phyloP scores from a whole-genome alignment of 1,284 basidiomycete genomes.

The Ustilago crameri region DNA sequence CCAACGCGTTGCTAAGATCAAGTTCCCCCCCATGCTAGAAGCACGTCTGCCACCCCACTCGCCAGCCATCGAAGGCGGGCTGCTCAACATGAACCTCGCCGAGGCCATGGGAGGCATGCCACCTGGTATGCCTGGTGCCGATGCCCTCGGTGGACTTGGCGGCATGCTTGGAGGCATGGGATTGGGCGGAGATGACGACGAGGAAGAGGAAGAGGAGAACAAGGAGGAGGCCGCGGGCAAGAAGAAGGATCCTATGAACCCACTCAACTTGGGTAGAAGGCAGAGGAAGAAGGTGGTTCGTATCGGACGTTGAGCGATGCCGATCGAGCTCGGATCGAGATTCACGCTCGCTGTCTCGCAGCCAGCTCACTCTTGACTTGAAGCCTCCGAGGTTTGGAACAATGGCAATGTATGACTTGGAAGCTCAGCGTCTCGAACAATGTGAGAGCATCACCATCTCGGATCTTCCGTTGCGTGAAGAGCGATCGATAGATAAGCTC shows the following conservation, averaged over 20 bases:
- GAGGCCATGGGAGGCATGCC: slow-evolving; percentile 61
- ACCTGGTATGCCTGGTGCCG: slow-evolving; percentile 39
- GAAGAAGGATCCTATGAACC: slow-evolving; percentile 48
- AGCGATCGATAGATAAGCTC: too few relatives aligned
- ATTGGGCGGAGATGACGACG: slow-evolving; percentile 61
- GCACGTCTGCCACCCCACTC: slow-evolving; percentile 60
- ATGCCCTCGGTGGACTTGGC: slow-evolving; percentile 58
- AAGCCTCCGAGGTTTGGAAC: too few relatives aligned
- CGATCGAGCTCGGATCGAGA: not conserved
- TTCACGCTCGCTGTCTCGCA: not conserved
- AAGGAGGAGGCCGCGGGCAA: slow-evolving; percentile 36
- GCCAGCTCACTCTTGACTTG: too few relatives aligned
- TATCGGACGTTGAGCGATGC: slow-evolving; percentile 52
- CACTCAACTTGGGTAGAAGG: slow-evolving; percentile 53
- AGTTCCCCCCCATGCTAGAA: slow-evolving; percentile 43
- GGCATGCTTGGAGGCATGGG: slow-evolving; percentile 65
- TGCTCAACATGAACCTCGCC: slow-evolving; percentile 62
- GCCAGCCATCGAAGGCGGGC: slow-evolving; percentile 57
- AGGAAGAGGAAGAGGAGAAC: slow-evolving; percentile 46
- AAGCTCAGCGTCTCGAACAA: too few relatives aligned
- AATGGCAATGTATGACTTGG: too few relatives aligned
- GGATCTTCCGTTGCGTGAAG: too few relatives aligned
- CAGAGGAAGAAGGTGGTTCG: slow-evolving; percentile 64
- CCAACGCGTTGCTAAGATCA: slow-evolving; percentile 37
- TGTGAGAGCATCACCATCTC: too few relatives aligned